Percentiles rank a stretch among this genome's conserved stretches.
Conservation (phyloP, 306 rosid genomes). For the Alnus rubra region DNA sequence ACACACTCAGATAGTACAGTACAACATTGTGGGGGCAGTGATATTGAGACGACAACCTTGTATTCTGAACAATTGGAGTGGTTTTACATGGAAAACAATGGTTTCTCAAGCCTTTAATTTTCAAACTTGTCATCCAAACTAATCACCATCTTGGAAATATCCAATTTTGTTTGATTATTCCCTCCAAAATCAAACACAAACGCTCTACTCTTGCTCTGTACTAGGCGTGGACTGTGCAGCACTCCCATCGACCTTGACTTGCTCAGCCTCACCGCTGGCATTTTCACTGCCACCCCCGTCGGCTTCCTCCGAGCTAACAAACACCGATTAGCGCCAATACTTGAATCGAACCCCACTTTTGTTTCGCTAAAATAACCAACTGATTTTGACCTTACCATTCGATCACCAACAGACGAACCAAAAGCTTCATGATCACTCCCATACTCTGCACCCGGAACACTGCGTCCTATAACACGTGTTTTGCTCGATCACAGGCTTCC, state of each 20-base stretch:
- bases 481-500: too few species aligned
- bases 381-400: constrained; percentile 53
- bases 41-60: background rate
- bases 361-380: constrained; percentile 41
- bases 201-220: too few species aligned
- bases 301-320: constrained; percentile 29
- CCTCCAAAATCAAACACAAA: too few species aligned
- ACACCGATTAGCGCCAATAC: background rate
- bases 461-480: too few species aligned
- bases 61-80: background rate
- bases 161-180: constrained; percentile 28
- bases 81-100: constrained; percentile 35
- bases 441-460: constrained; percentile 43
- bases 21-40: too few species aligned
- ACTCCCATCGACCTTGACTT: too few species aligned
- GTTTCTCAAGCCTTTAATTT: constrained; percentile 42
- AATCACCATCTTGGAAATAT: constrained; percentile 47
- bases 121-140: constrained; percentile 38
- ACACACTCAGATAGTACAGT: too few species aligned
- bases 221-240: too few species aligned
- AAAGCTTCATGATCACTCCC: constrained; percentile 22
- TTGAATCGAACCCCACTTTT: constrained; percentile 11
- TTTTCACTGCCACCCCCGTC: constrained; percentile 33
- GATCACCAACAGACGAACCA: constrained; percentile 1
- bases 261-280: too few species aligned